Evolutionary conservation across 2,329 filamentous ascomycete genomes (phyloP), one percentile per base, ranked within the genome.

Genomic region (Ophiostoma montium): DNA sequence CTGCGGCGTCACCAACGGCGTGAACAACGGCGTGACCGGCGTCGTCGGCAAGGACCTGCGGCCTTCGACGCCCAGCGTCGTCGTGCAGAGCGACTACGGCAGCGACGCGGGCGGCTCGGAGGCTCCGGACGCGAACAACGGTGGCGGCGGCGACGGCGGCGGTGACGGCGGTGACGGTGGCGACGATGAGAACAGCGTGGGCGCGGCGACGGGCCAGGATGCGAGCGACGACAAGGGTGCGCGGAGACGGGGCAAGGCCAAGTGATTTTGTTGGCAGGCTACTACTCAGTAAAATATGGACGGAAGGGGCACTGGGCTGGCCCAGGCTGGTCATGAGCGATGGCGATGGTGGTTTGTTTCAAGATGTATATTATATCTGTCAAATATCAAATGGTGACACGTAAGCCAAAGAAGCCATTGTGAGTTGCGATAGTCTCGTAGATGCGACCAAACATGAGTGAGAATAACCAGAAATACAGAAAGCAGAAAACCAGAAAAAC

Each of bases 1-100:
- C n/a, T 98, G 92, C 60, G 81, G 82, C 10, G 71, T 78, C 2
- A 74, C 75, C 67, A 98, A 98, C 61, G 90, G 90, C 0, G 78
- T 84, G 58, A 78, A 78, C 56, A 78, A 82, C 60, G 82, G 90
- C 47, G 70, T 90, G 44, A 75, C 76, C 39, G 78, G 84, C 58
- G 76, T 87, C 1, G 62, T 78, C 2, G 62, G 55, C 16, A 16
- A n/a, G 42, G 30, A 16, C 9, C 2, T 18, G 21, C 57, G 61
- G 21, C 55, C 54, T 10, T n/a, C n/a, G n/a, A n/a, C n/a, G n/a
- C n/a, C n/a, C n/a, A n/a, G n/a, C n/a, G 42, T 13, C 30, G 48
- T 41, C 35, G 46, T 16, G 8, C 31, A 46, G 10, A 16, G 41
- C 32, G 44, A 45, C 16, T 33, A 38, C 4, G 15, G 3, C 15